These are phyloP conservation scores for Parasitella parasitica DNA, from an alignment of 371 early-diverging fungal genomes.

Conservation along the genomic window DNA sequence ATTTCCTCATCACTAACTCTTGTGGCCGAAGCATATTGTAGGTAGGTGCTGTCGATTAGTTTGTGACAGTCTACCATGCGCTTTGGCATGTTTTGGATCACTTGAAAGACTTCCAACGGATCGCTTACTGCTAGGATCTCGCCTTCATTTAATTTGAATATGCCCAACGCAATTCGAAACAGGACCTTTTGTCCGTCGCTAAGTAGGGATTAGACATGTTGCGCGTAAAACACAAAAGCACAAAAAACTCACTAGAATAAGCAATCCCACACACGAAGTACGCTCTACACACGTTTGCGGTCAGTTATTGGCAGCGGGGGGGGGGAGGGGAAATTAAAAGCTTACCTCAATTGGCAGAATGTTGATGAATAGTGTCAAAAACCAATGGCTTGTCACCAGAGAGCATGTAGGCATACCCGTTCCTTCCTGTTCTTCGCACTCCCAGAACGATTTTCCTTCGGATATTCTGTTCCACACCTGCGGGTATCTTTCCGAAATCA, in stretches of 20 bases:
- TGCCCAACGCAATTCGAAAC: conserved; percentile 76
- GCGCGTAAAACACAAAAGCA: background rate
- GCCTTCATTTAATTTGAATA: conserved; percentile 73
- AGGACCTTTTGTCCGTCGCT: conserved; percentile 81
- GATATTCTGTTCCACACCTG: conserved; percentile 53
- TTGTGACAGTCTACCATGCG: conserved; percentile 73
- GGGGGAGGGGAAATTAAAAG: no score
- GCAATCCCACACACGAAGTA: conserved; percentile 84
- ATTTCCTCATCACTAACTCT: conserved; percentile 59
- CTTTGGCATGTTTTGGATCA: conserved; percentile 75
- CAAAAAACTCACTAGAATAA: conserved; percentile 64
- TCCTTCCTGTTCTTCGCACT: conserved; percentile 47
- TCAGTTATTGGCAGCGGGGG: no score
- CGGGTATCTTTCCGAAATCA: conserved; percentile 60
- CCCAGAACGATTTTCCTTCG: conserved; percentile 53
- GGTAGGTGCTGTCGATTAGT: conserved; percentile 65
- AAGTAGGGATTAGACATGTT: background rate
- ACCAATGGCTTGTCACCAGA: conserved; percentile 85
- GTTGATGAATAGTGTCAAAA: conserved; percentile 79
- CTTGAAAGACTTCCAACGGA: conserved; percentile 69
- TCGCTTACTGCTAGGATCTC: conserved; percentile 64
- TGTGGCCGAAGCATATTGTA: conserved; percentile 51
- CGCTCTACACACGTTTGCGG: conserved; percentile 42
- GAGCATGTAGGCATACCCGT: conserved; percentile 71
- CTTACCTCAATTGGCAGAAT: conserved; percentile 69